Evolutionary conservation across 495 filamentous ascomycete species (phyloP).

Genomic region (Barbatosphaeria neglecta): DNA sequence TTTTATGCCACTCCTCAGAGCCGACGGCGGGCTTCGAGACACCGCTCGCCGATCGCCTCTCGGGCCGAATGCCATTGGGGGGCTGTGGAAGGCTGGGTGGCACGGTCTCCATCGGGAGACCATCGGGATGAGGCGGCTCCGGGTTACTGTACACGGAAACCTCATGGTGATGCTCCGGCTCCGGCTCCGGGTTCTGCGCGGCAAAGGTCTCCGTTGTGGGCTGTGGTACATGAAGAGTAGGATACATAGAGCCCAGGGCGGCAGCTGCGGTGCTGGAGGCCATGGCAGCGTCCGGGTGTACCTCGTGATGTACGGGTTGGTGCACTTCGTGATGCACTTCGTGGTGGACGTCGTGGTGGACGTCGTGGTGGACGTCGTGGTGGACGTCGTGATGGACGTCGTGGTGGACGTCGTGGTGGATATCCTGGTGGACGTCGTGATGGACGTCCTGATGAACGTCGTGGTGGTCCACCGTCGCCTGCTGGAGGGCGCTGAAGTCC

Average conservation of each 20-base stretch:
- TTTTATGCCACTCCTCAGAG: conserved; percentile 95
- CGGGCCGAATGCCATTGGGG: conserved; percentile 13
- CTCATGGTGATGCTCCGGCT: conserved; percentile 11
- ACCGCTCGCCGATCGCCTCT: conserved; percentile 12
- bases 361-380: no score
- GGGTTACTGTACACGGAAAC: conserved; percentile 20
- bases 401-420: no score
- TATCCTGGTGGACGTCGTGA: no score
- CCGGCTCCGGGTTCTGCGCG: conserved; percentile 21
- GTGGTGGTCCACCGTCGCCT: conserved; percentile 32
- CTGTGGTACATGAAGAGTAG: conserved; percentile 58
- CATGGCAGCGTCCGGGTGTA: conserved; percentile 29
- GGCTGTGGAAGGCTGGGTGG: conserved; percentile 20
- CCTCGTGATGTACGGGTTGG: no score
- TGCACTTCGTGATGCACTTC: no score
- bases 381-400: no score
- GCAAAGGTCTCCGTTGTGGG: conserved; percentile 60
- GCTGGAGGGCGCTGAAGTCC: conserved; percentile 39
- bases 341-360: no score
- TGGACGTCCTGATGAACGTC: no score
- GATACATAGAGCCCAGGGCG: conserved; percentile 50
- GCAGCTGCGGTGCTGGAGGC: conserved; percentile 59
- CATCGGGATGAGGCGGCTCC: conserved; percentile 21
- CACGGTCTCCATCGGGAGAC: conserved; percentile 33
- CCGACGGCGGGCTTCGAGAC: conserved; percentile 76